A percentile compares a stretch with the other conserved stretches of the same genome.
Evolutionary conservation across 257 asterid genomes (phyloP).

Genomic region (Solanum ahanhuiri): DNA sequence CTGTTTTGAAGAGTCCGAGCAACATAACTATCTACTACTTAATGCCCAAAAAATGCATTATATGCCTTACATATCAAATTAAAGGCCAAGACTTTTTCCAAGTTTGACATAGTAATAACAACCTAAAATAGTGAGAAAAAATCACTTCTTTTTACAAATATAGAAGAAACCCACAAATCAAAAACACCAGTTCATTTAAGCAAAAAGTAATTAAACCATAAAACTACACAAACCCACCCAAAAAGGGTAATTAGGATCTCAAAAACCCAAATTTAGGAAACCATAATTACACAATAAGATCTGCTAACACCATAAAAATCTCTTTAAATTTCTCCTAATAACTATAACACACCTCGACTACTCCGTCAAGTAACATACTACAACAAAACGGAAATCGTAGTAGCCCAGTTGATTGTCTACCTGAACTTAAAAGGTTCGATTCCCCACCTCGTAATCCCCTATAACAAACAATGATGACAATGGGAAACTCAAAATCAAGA

Average conservation of each 20-base stretch:
- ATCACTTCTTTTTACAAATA: neutral
- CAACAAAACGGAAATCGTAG: neutral
- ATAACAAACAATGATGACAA: neutral
- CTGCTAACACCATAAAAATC: neutral
- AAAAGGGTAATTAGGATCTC: neutral
- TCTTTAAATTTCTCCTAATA: neutral
- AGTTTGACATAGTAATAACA: neutral
- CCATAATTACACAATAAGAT: neutral
- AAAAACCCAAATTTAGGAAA: neutral
- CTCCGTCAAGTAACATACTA: neutral
- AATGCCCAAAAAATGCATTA: neutral
- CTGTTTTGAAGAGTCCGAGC: neutral
- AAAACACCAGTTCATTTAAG: neutral
- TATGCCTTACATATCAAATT: neutral
- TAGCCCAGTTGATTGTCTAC: neutral
- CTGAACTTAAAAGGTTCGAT: neutral
- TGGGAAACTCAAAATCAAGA: neutral
- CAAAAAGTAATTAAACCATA: neutral
- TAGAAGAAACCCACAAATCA: neutral
- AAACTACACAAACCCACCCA: neutral
- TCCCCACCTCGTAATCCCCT: neutral
- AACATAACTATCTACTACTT: neutral
- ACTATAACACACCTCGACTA: neutral
- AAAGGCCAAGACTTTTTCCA: neutral
- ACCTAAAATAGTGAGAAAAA: neutral